These are phyloP conservation scores for Cucumis hystrix DNA, from an alignment of 306 rosid genomes.

Conservation along the genomic window DNA sequence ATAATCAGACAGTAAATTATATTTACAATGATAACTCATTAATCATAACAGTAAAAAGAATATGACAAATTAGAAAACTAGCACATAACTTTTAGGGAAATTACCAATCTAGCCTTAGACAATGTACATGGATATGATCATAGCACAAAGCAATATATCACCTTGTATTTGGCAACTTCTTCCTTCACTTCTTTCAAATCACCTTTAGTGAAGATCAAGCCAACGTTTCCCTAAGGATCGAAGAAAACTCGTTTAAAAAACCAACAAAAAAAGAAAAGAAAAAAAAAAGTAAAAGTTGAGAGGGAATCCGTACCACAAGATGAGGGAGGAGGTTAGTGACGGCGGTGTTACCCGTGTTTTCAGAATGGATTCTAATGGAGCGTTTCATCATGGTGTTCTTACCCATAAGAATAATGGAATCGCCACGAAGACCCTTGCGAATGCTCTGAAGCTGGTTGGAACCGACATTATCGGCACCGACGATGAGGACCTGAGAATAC, in stretches of 20 bases:
- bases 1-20: background rate
- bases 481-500: constrained; percentile 55
- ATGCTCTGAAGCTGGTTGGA: constrained; percentile 77
- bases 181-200: constrained; percentile 92
- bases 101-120: background rate
- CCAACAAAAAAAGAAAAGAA: background rate
- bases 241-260: background rate
- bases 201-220: constrained; percentile 79
- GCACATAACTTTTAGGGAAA: background rate
- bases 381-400: constrained; percentile 98
- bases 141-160: background rate
- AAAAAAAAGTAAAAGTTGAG: background rate
- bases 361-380: constrained; percentile 48
- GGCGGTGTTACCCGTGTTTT: constrained; percentile 48
- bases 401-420: constrained; percentile 76
- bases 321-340: constrained; percentile 64
- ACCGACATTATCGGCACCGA: constrained; percentile 82
- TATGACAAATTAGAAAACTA: background rate
- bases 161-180: constrained; percentile 93
- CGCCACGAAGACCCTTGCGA: constrained; percentile 70
- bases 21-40: background rate
- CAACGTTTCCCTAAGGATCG: constrained; percentile 58
- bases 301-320: constrained; percentile 33
- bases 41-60: background rate
- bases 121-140: background rate